A percentile compares a stretch with the other conserved stretches of the same genome.
These are phyloP conservation scores for Sechiopsis laciniata DNA, from an alignment of 306 rosid genomes.

Conservation along the genomic window DNA sequence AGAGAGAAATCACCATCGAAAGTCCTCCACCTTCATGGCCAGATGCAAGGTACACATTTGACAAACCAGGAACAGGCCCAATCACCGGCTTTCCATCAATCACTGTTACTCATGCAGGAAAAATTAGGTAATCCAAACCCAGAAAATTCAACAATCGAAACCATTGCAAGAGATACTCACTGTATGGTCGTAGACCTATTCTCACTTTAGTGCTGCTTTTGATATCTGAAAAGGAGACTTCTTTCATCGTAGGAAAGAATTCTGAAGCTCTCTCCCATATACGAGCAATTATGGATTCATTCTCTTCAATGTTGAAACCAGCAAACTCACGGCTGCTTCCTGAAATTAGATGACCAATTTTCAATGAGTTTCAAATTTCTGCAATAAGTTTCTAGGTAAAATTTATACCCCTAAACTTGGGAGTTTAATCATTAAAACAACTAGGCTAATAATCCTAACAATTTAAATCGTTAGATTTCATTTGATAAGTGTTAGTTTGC, in stretches of 20 bases:
- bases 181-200: constrained; percentile 77
- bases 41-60: constrained; percentile 76
- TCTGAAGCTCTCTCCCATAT: constrained; percentile 76
- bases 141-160: constrained; percentile 4
- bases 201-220: constrained; percentile 56
- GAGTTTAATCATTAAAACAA: no score
- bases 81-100: constrained; percentile 86
- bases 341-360: constrained; percentile 20
- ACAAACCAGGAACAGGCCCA: constrained; percentile 70
- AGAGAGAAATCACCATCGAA: constrained; percentile 51
- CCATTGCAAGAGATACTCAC: constrained; percentile 45
- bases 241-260: constrained; percentile 65
- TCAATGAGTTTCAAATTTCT: constrained; percentile 11
- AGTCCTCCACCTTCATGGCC: constrained; percentile 96
- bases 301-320: constrained; percentile 65
- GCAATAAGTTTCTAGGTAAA: background rate
- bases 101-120: constrained; percentile 39
- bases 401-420: no score
- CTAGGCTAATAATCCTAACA: no score
- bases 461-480: no score
- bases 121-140: background rate
- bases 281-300: constrained; percentile 47
- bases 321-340: constrained; percentile 91
- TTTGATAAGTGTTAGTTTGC: no score
- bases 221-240: constrained; percentile 47